Evolutionary conservation across 1,284 basidiomycete genomes (phyloP), one percentile per base, ranked within the genome.

Genomic region (Malassezia equina): DNA sequence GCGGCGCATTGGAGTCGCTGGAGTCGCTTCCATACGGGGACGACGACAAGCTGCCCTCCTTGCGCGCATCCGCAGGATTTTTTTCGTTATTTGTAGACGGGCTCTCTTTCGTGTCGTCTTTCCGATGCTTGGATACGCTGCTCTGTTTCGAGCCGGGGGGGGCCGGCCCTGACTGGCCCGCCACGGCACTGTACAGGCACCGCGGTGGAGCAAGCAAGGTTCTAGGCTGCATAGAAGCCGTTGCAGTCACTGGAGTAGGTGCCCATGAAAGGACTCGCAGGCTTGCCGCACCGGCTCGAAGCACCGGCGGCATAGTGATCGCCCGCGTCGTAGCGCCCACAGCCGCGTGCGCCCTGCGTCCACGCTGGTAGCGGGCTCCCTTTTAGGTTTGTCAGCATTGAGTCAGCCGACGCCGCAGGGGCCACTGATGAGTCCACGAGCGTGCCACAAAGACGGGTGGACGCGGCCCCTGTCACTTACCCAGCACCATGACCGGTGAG

Each of bases 401-500:
- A 42, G n/a, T 50, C 39, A 50, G 28, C 48, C n/a, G 9, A 40
- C 36, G 36, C 19, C 36, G 51, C 51, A 46, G 33, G 46, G 46
- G 52, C 52, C 47, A 53, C 24, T 39, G 25, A 31, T 7, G 39
- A 21, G 27, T 13, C 36, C 3, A 39, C 36, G 36, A 8, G 23
- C 29, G 23, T 28, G 24, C 2, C 29, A 46, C 25, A 27, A 31
- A 21, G 44, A 32, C 44, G 28, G 13, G n/a, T n/a, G 31, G 27
- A 13, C 31, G 9, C 31, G 9, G 12, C 41, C 13, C 21, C 27
- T 12, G n/a, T 7, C 17, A n/a, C n/a, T n/a, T 15, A 19, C 15
- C 33, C 3, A 19, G 28, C 39, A 51, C 25, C 28, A 55, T 55
- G 53, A 39, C 43, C 7, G 32, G 31, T 17, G 53, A 29, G 11